Base-by-base conservation (phyloP, 1,284 basidiomycete species). In the Phaffia rhodozyma region DNA sequence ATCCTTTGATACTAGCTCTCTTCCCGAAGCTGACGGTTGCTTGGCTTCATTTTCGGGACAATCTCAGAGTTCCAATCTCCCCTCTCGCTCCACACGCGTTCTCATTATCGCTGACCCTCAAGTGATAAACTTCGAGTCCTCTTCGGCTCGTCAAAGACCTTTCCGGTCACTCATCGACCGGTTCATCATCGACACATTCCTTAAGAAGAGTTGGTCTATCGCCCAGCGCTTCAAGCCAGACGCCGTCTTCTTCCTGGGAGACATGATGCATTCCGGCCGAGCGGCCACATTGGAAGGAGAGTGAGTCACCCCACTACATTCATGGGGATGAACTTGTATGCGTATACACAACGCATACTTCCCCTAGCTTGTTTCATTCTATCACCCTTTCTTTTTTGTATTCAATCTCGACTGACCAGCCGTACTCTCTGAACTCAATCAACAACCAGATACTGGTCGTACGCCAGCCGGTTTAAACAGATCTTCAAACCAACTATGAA, bases 31-130 rank as follows among this genome's bases (percentile, higher is more conserved):
- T 43, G 38, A 43, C 16, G 38, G 16, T 11, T 43, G 13, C 38
- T 16, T 16, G 38, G 38, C n/a, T 48, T 1, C 13, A 20, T 25
- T 54, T 43, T n/a, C 29, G 25, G 34, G 4, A 3, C 23, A 25
- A 13, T 9, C 25, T 27, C 29, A 20, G 29, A 34, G 16, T n/a
- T 30, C 32, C 55, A 34, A 9, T 57, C 38, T 55, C 47, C 43
- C 52, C 7, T 13, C 66, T 20, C 66, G 65, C 11, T 79, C 82
- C 18, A 81, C 82, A 5, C 86, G 85, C 68, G 77, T 90, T 32
- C 78, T 91, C 20, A 78, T 92, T 59, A 71, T 91, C 25, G 82
- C 88, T 4, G 89, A 92, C 71, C 82, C 87, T 1, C 89, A 91
- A 72, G 79, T 91, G 21, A 81, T 84, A 32, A 82, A 85, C 69